A percentile compares a stretch with the other conserved stretches of the same genome.
Conservation (phyloP, 192 early-diverging fungal species). For the Chytriomyces sp. region DNA sequence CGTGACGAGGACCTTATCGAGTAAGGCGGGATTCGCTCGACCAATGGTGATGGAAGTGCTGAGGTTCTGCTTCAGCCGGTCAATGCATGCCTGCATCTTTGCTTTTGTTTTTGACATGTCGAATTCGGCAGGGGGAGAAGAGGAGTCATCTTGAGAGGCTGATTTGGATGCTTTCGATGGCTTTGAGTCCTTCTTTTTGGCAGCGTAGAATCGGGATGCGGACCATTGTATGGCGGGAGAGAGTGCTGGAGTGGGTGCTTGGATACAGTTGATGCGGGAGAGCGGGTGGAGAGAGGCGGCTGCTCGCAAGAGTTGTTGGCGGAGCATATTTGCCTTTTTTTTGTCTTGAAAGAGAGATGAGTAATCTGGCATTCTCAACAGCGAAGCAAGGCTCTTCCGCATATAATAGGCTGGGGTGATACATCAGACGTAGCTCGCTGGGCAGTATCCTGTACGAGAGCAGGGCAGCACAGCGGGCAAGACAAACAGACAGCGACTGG, state of each 20-base stretch:
- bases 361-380: too few relatives aligned
- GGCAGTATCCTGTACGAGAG: too few relatives aligned
- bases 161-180: constrained; percentile 1
- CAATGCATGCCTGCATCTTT: constrained; percentile 10
- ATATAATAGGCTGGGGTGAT: too few relatives aligned
- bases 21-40: constrained; percentile 17
- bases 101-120: constrained; percentile 10
- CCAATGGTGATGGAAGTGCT: neutral
- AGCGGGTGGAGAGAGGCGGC: too few relatives aligned
- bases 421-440: too few relatives aligned
- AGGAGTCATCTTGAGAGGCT: neutral
- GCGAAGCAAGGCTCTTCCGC: too few relatives aligned
- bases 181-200: constrained; percentile 19
- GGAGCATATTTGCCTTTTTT: too few relatives aligned
- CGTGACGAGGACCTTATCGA: constrained; percentile 15
- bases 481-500: too few relatives aligned
- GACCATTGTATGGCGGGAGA: neutral
- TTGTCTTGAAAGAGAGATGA: too few relatives aligned
- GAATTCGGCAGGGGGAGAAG: constrained; percentile 6
- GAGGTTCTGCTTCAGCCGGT: constrained; percentile 2
- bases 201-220: constrained; percentile 11
- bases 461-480: too few relatives aligned
- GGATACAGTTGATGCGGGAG: too few relatives aligned
- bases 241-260: constrained; percentile 49
- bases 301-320: too few relatives aligned